Evolutionary conservation across 2,329 filamentous ascomycete genomes (phyloP).

Genomic region (Penicillium sclerotiorum): DNA sequence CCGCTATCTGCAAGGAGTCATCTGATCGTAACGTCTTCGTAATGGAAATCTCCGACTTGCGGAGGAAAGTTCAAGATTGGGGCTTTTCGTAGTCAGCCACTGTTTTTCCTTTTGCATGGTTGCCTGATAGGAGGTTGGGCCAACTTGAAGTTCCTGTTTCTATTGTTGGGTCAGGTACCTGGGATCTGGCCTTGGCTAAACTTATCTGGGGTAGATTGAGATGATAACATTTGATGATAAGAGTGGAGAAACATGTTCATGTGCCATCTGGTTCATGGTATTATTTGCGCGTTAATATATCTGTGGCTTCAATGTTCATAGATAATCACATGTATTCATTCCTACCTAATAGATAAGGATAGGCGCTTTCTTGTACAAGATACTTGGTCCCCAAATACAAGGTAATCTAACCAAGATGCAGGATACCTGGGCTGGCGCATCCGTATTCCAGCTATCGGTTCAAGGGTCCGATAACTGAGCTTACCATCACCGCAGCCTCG

Average conservation of each 20-base stretch:
- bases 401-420: no score
- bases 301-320: no score
- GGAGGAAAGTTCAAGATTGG: conserved; percentile 8
- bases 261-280: no score
- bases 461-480: conserved; percentile 70
- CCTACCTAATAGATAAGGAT: no score
- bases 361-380: no score
- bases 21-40: conserved; percentile 13
- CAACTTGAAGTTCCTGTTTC: conserved; percentile 3
- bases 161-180: conserved; percentile 17
- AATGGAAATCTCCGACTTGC: conserved; percentile 15
- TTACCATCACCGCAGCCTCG: conserved; percentile 93
- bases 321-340: no score
- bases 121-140: neutral
- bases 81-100: neutral
- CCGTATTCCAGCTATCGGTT: no score
- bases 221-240: no score
- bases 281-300: no score
- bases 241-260: no score
- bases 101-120: neutral
- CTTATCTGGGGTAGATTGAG: conserved; percentile 13
- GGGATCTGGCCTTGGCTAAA: conserved; percentile 3
- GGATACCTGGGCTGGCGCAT: no score
- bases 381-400: no score
- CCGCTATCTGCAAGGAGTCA: conserved; percentile 20